Base-by-base conservation (phyloP, 345 rosid species). In the Lepidium africanum region DNA sequence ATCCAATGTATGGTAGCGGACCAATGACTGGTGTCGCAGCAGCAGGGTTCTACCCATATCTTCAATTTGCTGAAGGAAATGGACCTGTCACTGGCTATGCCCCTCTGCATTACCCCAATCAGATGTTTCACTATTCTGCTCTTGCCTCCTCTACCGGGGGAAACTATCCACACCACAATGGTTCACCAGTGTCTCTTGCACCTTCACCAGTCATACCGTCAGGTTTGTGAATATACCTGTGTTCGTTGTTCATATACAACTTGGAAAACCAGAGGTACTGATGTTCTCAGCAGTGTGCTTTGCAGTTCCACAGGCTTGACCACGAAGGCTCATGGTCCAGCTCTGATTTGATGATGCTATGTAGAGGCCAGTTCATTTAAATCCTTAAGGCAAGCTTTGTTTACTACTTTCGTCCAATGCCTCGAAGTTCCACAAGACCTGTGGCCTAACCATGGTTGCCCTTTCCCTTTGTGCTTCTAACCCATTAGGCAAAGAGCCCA, bases 261-360 rank as follows among this genome's bases (percentile, higher is more conserved):
- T 0, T 63, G 66, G 47, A 40, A 63, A 70, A 3, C 25, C 32
- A 66, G 70, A 63, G 65, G 53, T 82, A 74, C 87, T 89, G 78
- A 90, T 67, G 79, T 77, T 82, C 85, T 79, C 89, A 88, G 85
- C 98, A 92, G 98, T 90, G 81, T 88, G 93, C 77, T 93, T 88
- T 84, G 98, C 97, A 83, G 90, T 88, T 80, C 96, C 92, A 69
- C 98, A 90, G 97, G 98, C 92, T 83, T 92, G 84, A 84, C 81
- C 69, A 67, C 69, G 79, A 83, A 43, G 47, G 49, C 92, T 58
- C 81, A 84, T 50, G 89, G 73, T 75, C 84, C 86, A 53, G 84
- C 86, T 32, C 83, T 86, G 38, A 74, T 86, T 51, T 89, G 92
- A 56, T 90, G 83, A 75, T 87, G 85, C 82, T 88, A 82, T 60